Evolutionary conservation across 108 stramenopile genomes (phyloP), one percentile per base, ranked within the genome.

Genomic region (Mayamaea pseudoterrestris): DNA sequence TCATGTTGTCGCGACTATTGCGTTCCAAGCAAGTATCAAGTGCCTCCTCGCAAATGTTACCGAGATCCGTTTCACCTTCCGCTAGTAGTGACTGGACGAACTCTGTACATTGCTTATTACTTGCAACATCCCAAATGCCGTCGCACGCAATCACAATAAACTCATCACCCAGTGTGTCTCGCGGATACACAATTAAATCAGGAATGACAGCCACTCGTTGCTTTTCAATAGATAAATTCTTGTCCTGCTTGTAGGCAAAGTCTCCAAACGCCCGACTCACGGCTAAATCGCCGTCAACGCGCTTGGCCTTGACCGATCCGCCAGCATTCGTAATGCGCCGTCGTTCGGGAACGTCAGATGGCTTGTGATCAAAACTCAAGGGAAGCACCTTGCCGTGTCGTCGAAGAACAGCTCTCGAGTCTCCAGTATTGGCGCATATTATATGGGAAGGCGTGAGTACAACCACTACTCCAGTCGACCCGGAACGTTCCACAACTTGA

Each of bases 241-340:
- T 44, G 37, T 68, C 61, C 25, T 36, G 52, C 50, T 85, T 85
- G 62, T 74, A 85, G 16, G 53, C 42, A 67, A 89, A 97, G 58
- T 97, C 96, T n/a, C 96, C 96, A 31, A 95, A 66, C 7, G 83
- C 81, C 21, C 96, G 78, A 55, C 80, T 80, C 7, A 97, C 96
- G n/a, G 96, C 96, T 44, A 97, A 60, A 59, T 94, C 93, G 12
- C 96, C 96, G 53, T 97, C 84, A 27, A 97, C 91, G 30, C 96
- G 78, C 30, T 82, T 81, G 40, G 58, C 61, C 56, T 66, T 73
- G 0, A 93, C 86, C 55, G 64, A 78, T 22, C 93, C 93, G 21
- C 88, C 83, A 6, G 65, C 73, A n/a, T 52, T 45, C n/a, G 62
- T 55, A 25, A 93, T 80, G 6, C 93, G 59, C 30, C 55, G 61